Conservation (phyloP, 1,284 basidiomycete species). For the Trichosporon sp. region DNA sequence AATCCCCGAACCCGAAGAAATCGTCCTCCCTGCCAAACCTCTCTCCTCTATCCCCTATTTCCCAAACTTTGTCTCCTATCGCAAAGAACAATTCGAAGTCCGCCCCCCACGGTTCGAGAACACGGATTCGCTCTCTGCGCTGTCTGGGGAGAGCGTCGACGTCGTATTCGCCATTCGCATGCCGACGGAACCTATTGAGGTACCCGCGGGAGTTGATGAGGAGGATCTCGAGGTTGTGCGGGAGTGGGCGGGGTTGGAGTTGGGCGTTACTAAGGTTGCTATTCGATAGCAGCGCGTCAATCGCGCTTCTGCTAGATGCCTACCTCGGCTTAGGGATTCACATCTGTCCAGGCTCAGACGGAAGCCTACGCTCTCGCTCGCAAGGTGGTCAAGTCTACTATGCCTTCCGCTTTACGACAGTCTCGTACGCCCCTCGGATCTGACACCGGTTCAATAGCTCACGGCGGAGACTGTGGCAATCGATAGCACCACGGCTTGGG, state of each 20-base stretch:
- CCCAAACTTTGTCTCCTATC: slow-evolving; percentile 43
- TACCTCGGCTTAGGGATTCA: no score
- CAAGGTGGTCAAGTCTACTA: no score
- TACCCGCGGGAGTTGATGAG: background rate
- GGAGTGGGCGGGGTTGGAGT: slow-evolving; percentile 20
- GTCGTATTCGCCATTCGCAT: slow-evolving; percentile 38
- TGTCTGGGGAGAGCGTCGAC: slow-evolving; percentile 32
- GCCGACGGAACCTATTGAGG: slow-evolving; percentile 19
- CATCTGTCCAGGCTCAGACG: no score
- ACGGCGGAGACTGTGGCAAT: no score
- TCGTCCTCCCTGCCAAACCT: slow-evolving; percentile 27
- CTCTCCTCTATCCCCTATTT: slow-evolving; percentile 29
- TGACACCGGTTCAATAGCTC: no score
- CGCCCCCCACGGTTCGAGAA: slow-evolving; percentile 26
- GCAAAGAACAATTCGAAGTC: slow-evolving; percentile 26
- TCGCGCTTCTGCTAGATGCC: no score
- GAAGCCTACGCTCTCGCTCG: no score
- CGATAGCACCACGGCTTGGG: no score
- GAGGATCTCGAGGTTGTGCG: slow-evolving; percentile 18
- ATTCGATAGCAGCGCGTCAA: background rate
- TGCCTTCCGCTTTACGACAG: no score
- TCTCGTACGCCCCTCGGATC: no score
- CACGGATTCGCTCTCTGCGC: slow-evolving; percentile 18
- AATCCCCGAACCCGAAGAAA: slow-evolving; percentile 3
- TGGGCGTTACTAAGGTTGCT: slow-evolving; percentile 6